Evolutionary conservation across 2,329 filamentous ascomycete genomes (phyloP).

Genomic region (Arthroderma sp.): DNA sequence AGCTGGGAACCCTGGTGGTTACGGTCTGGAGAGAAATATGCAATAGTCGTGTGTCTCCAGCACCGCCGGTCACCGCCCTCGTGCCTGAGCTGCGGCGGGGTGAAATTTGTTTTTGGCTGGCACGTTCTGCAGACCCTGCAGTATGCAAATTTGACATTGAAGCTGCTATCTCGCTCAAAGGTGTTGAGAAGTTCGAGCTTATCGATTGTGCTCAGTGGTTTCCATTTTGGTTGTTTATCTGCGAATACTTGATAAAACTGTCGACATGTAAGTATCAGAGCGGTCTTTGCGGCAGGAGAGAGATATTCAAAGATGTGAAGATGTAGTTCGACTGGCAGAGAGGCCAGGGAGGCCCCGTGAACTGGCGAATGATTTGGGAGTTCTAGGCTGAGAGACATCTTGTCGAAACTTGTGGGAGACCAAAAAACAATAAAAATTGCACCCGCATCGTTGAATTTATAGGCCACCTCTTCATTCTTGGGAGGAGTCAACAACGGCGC

Average conservation of each 20-base stretch:
- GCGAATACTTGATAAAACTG: conserved; percentile 5
- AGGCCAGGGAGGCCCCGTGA: not conserved
- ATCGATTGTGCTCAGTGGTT: not conserved
- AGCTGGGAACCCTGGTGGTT: not conserved
- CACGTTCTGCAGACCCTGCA: conserved; percentile 4
- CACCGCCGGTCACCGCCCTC: not conserved
- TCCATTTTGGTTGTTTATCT: conserved; percentile 1
- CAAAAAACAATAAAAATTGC: too few relatives aligned
- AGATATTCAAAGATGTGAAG: conserved; percentile 5
- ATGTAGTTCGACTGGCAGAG: conserved; percentile 8
- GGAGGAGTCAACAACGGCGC: too few relatives aligned
- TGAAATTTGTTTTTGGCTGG: conserved; percentile 4
- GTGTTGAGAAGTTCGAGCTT: conserved; percentile 2
- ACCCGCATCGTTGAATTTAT: too few relatives aligned
- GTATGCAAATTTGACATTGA: conserved; percentile 6
- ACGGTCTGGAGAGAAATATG: conserved; percentile 4
- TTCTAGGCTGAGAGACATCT: too few relatives aligned
- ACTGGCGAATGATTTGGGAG: too few relatives aligned
- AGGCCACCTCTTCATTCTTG: too few relatives aligned
- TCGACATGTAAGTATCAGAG: conserved; percentile 3
- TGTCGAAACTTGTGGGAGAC: too few relatives aligned
- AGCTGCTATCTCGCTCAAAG: conserved; percentile 3
- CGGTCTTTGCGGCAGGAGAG: not conserved
- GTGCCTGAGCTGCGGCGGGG: not conserved
- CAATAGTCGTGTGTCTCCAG: conserved; percentile 2